Evolutionary conservation across 225 moss, liverwort and hornwort genomes (phyloP).

Genomic region (Neckera pumila): DNA sequence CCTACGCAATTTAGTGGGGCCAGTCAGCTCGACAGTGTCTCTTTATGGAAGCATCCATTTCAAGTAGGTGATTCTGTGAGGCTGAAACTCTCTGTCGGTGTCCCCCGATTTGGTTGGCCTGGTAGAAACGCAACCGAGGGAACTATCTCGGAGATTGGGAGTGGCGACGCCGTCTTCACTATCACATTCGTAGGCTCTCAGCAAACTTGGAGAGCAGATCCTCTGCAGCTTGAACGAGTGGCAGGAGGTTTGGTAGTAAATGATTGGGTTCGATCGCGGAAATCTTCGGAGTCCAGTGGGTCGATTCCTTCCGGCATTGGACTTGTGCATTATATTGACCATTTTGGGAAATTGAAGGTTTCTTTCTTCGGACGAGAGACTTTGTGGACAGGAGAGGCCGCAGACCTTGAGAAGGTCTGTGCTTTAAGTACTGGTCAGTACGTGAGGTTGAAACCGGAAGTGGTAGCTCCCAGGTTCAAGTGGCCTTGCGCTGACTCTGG

Average conservation of each 20-base stretch:
- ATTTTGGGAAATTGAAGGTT: constrained; percentile 66
- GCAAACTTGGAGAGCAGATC: constrained; percentile 92
- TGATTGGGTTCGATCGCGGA: constrained; percentile 81
- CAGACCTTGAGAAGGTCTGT: constrained; percentile 60
- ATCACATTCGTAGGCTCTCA: constrained; percentile 58
- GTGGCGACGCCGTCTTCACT: constrained; percentile 58
- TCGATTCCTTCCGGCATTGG: constrained; percentile 61
- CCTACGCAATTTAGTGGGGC: constrained; percentile 55
- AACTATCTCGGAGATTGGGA: constrained; percentile 49
- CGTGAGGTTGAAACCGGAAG: constrained; percentile 60
- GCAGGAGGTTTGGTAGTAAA: constrained; percentile 65
- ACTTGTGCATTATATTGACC: constrained; percentile 67
- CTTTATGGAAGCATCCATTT: constrained; percentile 75
- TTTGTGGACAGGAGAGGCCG: constrained; percentile 59
- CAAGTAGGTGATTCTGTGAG: constrained; percentile 66
- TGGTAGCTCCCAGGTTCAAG: constrained; percentile 57
- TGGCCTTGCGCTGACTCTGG: constrained; percentile 64
- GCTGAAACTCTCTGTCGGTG: constrained; percentile 45
- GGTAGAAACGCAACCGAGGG: constrained; percentile 56
- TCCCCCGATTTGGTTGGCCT: constrained; percentile 88
- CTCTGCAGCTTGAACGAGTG: constrained; percentile 76
- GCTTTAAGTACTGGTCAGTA: constrained; percentile 55
- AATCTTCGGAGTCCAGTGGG: constrained; percentile 33
- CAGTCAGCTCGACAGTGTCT: constrained; percentile 36
- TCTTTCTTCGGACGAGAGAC: constrained; percentile 78